These are phyloP conservation scores for Strobilomyces dryophilus DNA, from an alignment of 768 basidiomycete genomes.

Conservation along the genomic window DNA sequence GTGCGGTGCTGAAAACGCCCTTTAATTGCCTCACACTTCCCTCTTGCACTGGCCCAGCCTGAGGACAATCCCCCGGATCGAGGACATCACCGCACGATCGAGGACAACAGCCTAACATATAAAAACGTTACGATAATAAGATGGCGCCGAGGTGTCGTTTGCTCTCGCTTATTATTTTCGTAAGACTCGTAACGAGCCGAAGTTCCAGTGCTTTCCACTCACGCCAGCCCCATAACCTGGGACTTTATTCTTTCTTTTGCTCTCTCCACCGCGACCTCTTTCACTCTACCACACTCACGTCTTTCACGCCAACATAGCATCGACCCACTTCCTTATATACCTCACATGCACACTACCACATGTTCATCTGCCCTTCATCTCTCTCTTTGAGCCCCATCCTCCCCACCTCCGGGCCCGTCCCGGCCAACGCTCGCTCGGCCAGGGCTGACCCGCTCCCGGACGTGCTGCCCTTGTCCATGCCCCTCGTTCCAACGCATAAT, in stretches of 20 bases:
- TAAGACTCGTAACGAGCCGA: conserved; percentile 1
- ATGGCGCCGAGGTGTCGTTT: conserved; percentile 16
- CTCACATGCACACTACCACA: conserved; percentile 28
- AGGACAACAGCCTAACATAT: conserved; percentile 1
- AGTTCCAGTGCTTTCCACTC: background rate
- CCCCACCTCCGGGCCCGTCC: conserved; percentile 6
- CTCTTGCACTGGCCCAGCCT: conserved; percentile 1
- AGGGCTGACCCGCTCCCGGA: conserved; percentile 11
- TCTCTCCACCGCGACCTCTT: conserved; percentile 7
- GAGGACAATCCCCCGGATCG: background rate
- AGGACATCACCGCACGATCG: conserved; percentile 11
- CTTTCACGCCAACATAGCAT: conserved; percentile 20
- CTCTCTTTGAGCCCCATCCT: conserved; percentile 14
- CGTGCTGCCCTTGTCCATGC: conserved; percentile 19
- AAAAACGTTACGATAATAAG: background rate
- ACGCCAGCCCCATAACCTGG: conserved; percentile 9
- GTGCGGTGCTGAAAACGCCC: conserved; percentile 16
- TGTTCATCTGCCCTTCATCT: conserved; percentile 23
- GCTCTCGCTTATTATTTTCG: conserved; percentile 18
- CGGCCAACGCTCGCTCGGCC: conserved; percentile 4
- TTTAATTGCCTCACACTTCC: conserved; percentile 1
- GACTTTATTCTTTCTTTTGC: conserved; percentile 10
- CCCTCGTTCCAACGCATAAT: conserved; percentile 4
- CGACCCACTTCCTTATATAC: conserved; percentile 11
- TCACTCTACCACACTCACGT: conserved; percentile 20